Evolutionary conservation across 2,329 filamentous ascomycete species (phyloP), one percentile per base, ranked within the genome.

Genomic region (Dothiorella sarmentorum): DNA sequence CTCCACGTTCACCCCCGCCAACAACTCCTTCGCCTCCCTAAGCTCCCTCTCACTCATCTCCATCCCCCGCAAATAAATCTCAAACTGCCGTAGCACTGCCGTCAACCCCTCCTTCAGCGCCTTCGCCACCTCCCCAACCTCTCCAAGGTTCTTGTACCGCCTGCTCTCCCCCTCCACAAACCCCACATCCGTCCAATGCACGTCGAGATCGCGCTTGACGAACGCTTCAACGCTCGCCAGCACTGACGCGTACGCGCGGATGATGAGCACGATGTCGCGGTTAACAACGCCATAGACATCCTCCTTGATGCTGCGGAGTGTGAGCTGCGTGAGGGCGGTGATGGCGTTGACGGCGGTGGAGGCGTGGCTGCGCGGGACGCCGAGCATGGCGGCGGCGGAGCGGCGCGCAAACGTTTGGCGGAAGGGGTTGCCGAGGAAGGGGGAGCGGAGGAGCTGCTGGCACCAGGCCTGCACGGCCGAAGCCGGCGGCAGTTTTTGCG

Each of bases 211-310:
- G 0, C 4, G 15, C 7, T 72, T 71, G 63, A 85, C 80, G 68
- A 95, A 91, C 1, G 70, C 75, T 66, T 96, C 87, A 3, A 96
- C 76, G 63, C 85, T 85, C 57, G 77, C 80, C 58, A 91, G 85
- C 0, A 89, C 85, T 0, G 71, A 65, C 0, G 90, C 92, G 61
- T 95, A 83, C 1, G 85, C 84, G 45, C 87, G 83, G 52, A 97
- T 84, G 59, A 96, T 86, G 49, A 75, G 76, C 1, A 89, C 84
- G 2, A 97, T 85, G 63, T 94, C 89, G 42, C 85, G 81, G 64
- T 95, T 88, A n/a, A 95, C 93, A 65, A 90, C 89, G 13, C 93
- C 93, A 68, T 86, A 94, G 45, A 82, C 82, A 70, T 97, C 93
- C 72, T 97, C 92, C 3, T 78, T 77, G 56, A 97, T 75, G 71